A percentile compares a stretch with the other conserved stretches of the same genome.
Conservation (phyloP, 768 basidiomycete genomes). For the Paxillus rubicundulus region DNA sequence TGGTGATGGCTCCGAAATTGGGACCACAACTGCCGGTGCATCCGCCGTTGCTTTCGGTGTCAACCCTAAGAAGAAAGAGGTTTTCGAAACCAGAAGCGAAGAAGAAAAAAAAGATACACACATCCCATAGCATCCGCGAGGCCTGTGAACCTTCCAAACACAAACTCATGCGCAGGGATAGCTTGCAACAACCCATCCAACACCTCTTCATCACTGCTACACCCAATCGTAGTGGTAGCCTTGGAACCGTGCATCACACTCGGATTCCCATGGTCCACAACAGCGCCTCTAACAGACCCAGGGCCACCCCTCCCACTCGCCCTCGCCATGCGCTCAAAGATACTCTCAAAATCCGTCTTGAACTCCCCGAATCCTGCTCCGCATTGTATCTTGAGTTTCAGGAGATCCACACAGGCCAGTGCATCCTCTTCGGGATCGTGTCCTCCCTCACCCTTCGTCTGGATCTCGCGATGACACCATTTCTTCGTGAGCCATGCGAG, state of each 20-base stretch:
- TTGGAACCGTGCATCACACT: constrained; percentile 81
- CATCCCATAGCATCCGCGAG: constrained; percentile 82
- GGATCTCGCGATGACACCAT: constrained; percentile 90
- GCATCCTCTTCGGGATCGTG: constrained; percentile 97
- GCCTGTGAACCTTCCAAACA: constrained; percentile 81
- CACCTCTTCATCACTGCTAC: constrained; percentile 76
- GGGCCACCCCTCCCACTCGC: constrained; percentile 40
- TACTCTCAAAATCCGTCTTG: constrained; percentile 78
- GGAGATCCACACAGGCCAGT: constrained; percentile 77
- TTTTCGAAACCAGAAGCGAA: neutral
- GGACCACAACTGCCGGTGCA: constrained; percentile 19
- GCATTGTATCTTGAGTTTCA: constrained; percentile 76
- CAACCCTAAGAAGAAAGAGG: constrained; percentile 45
- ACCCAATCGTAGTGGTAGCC: constrained; percentile 73
- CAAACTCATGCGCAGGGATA: constrained; percentile 68
- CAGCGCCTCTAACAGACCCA: constrained; percentile 53
- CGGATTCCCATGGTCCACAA: constrained; percentile 86
- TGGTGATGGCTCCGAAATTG: constrained; percentile 31
- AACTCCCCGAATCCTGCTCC: constrained; percentile 85
- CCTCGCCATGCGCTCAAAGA: constrained; percentile 82
- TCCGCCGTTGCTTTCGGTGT: constrained; percentile 53
- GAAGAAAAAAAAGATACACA: constrained; percentile 37
- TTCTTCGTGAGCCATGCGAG: constrained; percentile 96
- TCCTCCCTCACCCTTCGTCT: constrained; percentile 77
- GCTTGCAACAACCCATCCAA: constrained; percentile 63